Conservation (phyloP, 495 filamentous ascomycete species). For the Rostrohypoxylon terebratum region DNA sequence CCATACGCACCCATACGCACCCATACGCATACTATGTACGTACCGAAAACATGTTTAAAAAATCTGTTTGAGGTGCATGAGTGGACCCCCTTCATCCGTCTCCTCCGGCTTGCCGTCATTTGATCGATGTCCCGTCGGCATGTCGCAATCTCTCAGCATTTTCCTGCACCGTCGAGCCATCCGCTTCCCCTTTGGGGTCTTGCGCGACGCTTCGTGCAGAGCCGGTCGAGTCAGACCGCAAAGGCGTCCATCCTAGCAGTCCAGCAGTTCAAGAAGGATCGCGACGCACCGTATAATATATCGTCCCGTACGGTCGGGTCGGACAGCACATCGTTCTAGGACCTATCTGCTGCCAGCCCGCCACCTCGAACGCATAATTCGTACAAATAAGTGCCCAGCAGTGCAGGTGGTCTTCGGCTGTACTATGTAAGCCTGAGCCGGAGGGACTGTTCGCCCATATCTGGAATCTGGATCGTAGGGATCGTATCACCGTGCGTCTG, state of each 20-base stretch:
- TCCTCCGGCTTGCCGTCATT: conserved; percentile 44
- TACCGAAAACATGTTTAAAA: conserved; percentile 12
- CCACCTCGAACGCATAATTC: conserved; percentile 17
- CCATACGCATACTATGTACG: not conserved
- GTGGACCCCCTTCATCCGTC: conserved; percentile 32
- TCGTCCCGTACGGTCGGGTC: conserved; percentile 40
- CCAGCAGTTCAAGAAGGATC: conserved; percentile 34
- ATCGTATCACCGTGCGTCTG: not conserved
- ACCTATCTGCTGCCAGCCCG: conserved; percentile 6
- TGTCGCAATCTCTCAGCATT: conserved; percentile 43
- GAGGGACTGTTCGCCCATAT: conserved; percentile 12
- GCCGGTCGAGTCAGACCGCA: conserved; percentile 29
- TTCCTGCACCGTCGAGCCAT: conserved; percentile 33
- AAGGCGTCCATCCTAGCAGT: conserved; percentile 17
- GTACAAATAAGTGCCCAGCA: not conserved
- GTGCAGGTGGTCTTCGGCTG: conserved; percentile 3
- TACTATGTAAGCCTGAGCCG: not conserved
- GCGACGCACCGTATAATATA: conserved; percentile 38
- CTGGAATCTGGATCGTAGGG: conserved; percentile 14
- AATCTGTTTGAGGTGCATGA: conserved; percentile 10
- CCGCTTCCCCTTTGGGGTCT: conserved; percentile 43
- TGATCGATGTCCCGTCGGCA: conserved; percentile 42
- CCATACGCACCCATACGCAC: too few relatives aligned
- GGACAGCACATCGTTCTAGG: conserved; percentile 37
- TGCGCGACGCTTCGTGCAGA: conserved; percentile 31